A percentile compares a stretch with the other conserved stretches of the same genome.
Evolutionary conservation across 768 basidiomycete species (phyloP).

Genomic region (Tephrocybe sp.): DNA sequence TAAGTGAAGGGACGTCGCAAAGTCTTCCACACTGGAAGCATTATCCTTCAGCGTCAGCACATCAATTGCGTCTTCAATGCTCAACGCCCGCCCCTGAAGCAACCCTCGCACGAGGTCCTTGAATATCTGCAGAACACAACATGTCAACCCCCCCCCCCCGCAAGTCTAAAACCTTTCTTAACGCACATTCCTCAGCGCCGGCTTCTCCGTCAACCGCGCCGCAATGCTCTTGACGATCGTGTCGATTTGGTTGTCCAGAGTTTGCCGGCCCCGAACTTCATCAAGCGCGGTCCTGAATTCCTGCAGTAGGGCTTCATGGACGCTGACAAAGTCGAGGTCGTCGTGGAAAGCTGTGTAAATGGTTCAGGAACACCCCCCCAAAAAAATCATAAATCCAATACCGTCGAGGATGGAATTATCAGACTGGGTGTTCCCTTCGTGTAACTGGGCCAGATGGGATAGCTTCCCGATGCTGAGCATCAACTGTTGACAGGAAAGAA

Average conservation of each 20-base stretch:
- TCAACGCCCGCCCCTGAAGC: conserved; percentile 71
- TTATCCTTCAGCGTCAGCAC: conserved; percentile 87
- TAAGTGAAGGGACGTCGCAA: conserved; percentile 66
- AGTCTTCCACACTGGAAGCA: conserved; percentile 55
- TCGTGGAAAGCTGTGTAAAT: conserved; percentile 74
- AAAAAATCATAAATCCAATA: too few species aligned
- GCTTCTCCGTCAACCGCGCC: conserved; percentile 40
- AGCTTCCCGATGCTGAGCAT: conserved; percentile 93
- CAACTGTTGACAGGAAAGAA: conserved; percentile 59
- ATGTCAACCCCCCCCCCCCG: neutral
- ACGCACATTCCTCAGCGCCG: conserved; percentile 53
- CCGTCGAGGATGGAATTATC: conserved; percentile 61
- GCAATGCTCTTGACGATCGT: conserved; percentile 59
- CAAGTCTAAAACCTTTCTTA: neutral
- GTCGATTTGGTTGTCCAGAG: conserved; percentile 69
- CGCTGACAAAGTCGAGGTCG: conserved; percentile 81
- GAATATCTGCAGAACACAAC: conserved; percentile 51
- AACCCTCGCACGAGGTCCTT: conserved; percentile 66
- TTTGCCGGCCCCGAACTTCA: conserved; percentile 55
- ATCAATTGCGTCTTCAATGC: conserved; percentile 81
- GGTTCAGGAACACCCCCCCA: too few species aligned
- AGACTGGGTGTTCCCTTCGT: conserved; percentile 44
- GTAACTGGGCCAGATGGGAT: conserved; percentile 75
- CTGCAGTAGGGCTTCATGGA: conserved; percentile 69
- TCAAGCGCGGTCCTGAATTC: conserved; percentile 56